Evolutionary conservation across 2,329 filamentous ascomycete species (phyloP).

Genomic region (Fusarium proliferatum): DNA sequence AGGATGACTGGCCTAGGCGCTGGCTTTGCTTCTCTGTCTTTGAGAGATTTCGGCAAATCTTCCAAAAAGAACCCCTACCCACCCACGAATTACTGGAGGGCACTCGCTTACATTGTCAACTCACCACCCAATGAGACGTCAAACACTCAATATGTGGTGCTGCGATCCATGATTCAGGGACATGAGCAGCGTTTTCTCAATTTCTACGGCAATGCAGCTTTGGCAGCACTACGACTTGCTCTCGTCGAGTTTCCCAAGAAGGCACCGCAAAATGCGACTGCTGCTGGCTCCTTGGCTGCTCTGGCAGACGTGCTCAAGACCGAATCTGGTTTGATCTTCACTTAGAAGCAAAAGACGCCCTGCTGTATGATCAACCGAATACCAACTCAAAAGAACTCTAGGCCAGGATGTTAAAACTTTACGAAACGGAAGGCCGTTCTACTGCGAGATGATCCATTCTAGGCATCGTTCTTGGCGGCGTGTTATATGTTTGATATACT

Average conservation of each 20-base stretch:
- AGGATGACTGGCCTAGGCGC: conserved; percentile 86
- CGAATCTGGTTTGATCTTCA: conserved; percentile 62
- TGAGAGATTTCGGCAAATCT: conserved; percentile 83
- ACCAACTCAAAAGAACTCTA: neutral
- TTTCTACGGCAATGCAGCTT: conserved; percentile 82
- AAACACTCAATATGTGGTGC: conserved; percentile 77
- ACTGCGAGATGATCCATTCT: conserved; percentile 7
- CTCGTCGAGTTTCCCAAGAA: conserved; percentile 78
- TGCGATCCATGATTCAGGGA: conserved; percentile 77
- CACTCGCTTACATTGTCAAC: conserved; percentile 80
- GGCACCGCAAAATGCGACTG: conserved; percentile 59
- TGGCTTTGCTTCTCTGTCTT: conserved; percentile 83
- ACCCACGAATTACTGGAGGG: conserved; percentile 83
- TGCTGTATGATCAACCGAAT: neutral
- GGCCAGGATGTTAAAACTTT: conserved; percentile 24
- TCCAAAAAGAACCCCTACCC: conserved; percentile 79
- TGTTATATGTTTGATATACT: conserved; percentile 35
- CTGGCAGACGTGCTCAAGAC: conserved; percentile 64
- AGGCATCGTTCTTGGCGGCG: conserved; percentile 4
- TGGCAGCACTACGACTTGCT: conserved; percentile 76
- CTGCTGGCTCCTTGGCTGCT: conserved; percentile 63
- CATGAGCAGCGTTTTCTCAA: conserved; percentile 80
- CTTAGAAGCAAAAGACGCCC: conserved; percentile 38
- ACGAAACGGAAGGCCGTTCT: conserved; percentile 10
- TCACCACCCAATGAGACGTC: conserved; percentile 74